Evolutionary conservation across 2,329 filamentous ascomycete genomes (phyloP).

Genomic region (Cadophora gregata): DNA sequence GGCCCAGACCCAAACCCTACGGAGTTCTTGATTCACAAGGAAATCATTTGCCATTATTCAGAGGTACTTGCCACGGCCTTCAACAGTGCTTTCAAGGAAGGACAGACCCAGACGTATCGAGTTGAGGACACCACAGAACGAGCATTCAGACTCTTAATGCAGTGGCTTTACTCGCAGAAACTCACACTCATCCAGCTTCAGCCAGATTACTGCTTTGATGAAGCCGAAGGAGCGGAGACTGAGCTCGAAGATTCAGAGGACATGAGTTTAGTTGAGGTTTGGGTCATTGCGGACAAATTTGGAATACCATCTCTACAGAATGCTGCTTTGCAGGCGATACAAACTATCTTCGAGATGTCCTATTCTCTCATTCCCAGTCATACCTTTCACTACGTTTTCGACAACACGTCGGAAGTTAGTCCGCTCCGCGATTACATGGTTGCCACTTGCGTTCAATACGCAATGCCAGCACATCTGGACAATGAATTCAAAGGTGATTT

Average conservation of each 20-base stretch:
- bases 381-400: not conserved
- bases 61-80: constrained; percentile 22
- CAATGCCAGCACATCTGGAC: not conserved
- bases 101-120: constrained; percentile 20
- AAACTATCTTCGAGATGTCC: not conserved
- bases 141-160: not conserved
- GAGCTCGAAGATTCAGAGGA: not conserved
- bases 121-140: constrained; percentile 14
- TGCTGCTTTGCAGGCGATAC: not conserved
- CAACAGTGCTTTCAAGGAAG: constrained; percentile 16
- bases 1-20: not conserved
- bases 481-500: not conserved
- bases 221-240: not conserved
- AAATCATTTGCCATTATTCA: constrained; percentile 22
- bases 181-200: not conserved
- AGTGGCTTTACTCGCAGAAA: constrained; percentile 28
- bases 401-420: not conserved
- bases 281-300: constrained; percentile 23
- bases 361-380: not conserved
- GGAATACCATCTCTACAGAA: not conserved
- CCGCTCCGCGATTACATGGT: not conserved
- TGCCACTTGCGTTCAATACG: not conserved
- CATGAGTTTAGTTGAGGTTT: constrained; percentile 3
- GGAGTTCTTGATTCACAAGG: constrained; percentile 27
- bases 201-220: not conserved